Base-by-base conservation (phyloP, 2,329 filamentous ascomycete genomes). In the Hypomyces perniciosus region DNA sequence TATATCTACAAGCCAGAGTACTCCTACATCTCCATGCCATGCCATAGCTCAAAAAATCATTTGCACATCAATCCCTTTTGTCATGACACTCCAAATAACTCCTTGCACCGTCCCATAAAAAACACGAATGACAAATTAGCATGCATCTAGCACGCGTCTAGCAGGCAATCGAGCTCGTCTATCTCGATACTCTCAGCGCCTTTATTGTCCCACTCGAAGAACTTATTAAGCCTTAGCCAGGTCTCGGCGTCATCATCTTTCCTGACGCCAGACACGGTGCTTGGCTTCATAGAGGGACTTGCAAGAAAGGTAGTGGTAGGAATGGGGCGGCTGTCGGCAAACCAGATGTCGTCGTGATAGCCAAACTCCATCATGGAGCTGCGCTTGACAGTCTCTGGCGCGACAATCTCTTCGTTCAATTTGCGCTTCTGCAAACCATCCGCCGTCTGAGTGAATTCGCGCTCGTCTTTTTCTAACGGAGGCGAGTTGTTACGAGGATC, bases 401-500 rank as follows among this genome's bases (percentile, higher is more conserved):
- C 55, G 12, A 63, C 56, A 8, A 54, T 48, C 38, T 73, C 72
- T 29, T 76, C 74, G 41, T 67, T 75, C 26, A 83, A 72, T 62
- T 84, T 85, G 54, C 79, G 74, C 65, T 81, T 83, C 61, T 82
- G 88, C 60, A 97, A 80, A 44, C 86, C 89, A 59, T 90, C 88
- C 12, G 93, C 93, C 1, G 91, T 97, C 70, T 95, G 89, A 6
- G 92, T 96, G 65, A 99, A 99, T 69, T 97, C 93, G 64, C 87
- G 88, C 75, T 97, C 92, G 61, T 97, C 92, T 61, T 88, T 90
- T 72, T 97, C 92, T 35, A 97, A 77, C 12, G 90, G 90, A 46
- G 92, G 91, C 56, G 89, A 93, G 27, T 86, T 83, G n/a, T 85
- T 86, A 53, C 88, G 83, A 53, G 67, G 61, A 58, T 71, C 64